These are phyloP conservation scores for Hordeum pubiflorum DNA, from an alignment of 202 grass and related monocot genomes.

Conservation along the genomic window DNA sequence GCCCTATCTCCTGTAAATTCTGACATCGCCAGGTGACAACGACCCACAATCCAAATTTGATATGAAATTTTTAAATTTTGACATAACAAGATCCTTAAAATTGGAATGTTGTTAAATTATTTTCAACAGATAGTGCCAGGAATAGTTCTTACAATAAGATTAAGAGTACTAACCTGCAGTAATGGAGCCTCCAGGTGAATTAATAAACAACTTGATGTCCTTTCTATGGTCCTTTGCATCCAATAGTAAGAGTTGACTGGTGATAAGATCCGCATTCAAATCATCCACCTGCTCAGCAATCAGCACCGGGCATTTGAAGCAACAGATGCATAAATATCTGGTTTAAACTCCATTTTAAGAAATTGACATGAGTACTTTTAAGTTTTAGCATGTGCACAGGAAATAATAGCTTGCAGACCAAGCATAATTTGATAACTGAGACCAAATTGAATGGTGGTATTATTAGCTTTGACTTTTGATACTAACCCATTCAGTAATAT, in stretches of 20 bases:
- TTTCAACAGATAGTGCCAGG: neutral
- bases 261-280: slow-evolving; percentile 73
- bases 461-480: neutral
- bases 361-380: neutral
- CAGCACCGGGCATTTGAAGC: slow-evolving; percentile 10
- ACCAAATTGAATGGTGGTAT: neutral
- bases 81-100: neutral
- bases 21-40: neutral
- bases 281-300: slow-evolving; percentile 67
- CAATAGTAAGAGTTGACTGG: slow-evolving; percentile 75
- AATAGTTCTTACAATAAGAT: slow-evolving; percentile 15
- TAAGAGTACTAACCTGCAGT: slow-evolving; percentile 52
- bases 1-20: neutral
- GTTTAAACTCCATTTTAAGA: neutral
- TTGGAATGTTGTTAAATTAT: neutral
- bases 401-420: neutral
- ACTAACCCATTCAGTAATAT: neutral
- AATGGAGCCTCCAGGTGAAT: slow-evolving; percentile 87
- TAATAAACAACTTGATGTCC: slow-evolving; percentile 95
- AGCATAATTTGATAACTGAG: neutral
- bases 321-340: slow-evolving; percentile 10
- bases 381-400: neutral
- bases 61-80: neutral
- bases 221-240: slow-evolving; percentile 80
- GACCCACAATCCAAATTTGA: slow-evolving; percentile 10